Evolutionary conservation across 192 early-diverging fungal genomes (phyloP), one percentile per base, ranked within the genome.

Genomic region (Rhizoclosmatium globosum): DNA sequence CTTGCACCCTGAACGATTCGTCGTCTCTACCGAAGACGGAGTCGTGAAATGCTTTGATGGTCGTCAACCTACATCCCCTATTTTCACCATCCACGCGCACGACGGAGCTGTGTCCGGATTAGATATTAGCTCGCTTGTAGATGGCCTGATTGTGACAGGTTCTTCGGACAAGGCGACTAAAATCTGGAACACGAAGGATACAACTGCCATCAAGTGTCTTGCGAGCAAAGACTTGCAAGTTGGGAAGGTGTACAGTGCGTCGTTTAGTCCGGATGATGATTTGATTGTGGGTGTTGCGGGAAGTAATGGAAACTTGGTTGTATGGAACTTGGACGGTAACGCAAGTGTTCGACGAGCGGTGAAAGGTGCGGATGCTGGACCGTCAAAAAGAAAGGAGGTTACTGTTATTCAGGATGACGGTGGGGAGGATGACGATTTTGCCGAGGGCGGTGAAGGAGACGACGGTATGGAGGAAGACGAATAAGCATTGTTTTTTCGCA

Each of bases 251-350:
- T 99, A 99, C 86, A 84, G 94, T 11, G 77, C 93, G 9, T 82
- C 82, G 21, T 99, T 99, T 87, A 95, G 95, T 77, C 92, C 93
- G 1, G 97, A 99, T 85, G 91, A 95, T 57, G 93, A 96, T n/a
- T 94, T 93, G 89, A 87, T 92, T 64, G 65, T 98, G 61, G 94
- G 96, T 6, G 89, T 96, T 57, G 94, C 90, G 31, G 98, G 98
- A 46, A 95, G 94, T 23, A 89, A 89, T 7, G 98, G 97, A 68
- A 95, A 96, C 75, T 85, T 97, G 50, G 87, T 93, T 41, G 89
- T 99, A 9, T 98, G 97, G 97, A 95, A 99, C 80, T 85, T 98
- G 79, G 92, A 93, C n/a, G 90, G 92, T 17, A 99, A 97, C 78
- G 89, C 91, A 19, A 90, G 92, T 47, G 88, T 99, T 9, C 84